Evolutionary conservation across 345 rosid species (phyloP).

Genomic region (Pugionium cornutum): DNA sequence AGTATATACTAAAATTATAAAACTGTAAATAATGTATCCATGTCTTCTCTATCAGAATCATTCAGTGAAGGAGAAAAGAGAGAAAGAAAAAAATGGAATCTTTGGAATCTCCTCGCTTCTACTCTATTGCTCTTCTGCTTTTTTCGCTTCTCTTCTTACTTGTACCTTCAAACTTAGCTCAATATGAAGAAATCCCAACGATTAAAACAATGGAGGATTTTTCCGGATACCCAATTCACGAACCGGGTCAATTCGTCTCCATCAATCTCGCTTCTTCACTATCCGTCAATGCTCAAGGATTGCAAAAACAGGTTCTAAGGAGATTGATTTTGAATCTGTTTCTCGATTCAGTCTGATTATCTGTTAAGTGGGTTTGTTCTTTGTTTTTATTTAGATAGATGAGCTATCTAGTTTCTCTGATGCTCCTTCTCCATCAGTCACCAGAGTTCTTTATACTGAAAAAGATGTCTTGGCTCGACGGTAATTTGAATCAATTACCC

Average conservation of each 20-base stretch:
- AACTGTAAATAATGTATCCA: not conserved
- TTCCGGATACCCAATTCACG: slow-evolving; percentile 80
- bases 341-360: not conserved
- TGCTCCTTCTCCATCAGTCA: slow-evolving; percentile 82
- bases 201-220: slow-evolving; percentile 75
- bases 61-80: not conserved
- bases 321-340: not conserved
- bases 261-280: slow-evolving; percentile 51
- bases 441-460: slow-evolving; percentile 76
- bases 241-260: slow-evolving; percentile 43
- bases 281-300: slow-evolving; percentile 53
- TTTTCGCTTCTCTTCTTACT: slow-evolving; percentile 26
- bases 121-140: slow-evolving; percentile 27
- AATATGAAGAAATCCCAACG: slow-evolving; percentile 55
- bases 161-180: slow-evolving; percentile 43
- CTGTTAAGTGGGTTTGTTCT: not conserved
- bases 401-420: slow-evolving; percentile 84
- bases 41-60: slow-evolving; percentile 19
- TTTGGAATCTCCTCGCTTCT: slow-evolving; percentile 27
- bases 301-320: slow-evolving; percentile 64
- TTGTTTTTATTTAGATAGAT: slow-evolving; percentile 58
- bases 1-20: not conserved
- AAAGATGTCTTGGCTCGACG: slow-evolving; percentile 84
- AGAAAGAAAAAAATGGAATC: slow-evolving; percentile 29
- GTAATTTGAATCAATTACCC: slow-evolving; percentile 38